Base-by-base conservation (phyloP, 495 filamentous ascomycete species). In the Penicillium egyptiacum region DNA sequence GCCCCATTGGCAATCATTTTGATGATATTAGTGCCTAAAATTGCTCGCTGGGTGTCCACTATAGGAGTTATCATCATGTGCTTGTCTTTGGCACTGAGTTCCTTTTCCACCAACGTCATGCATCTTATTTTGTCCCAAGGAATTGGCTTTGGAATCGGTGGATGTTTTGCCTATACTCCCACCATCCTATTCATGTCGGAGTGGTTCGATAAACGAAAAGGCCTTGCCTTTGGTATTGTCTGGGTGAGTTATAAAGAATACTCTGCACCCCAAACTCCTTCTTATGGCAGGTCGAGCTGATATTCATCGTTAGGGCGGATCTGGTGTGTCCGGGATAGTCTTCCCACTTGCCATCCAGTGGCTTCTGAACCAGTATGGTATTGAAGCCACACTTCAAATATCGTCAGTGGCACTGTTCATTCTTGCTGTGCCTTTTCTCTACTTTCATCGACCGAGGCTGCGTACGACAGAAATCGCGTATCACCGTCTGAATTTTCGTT, bases 371-470 rank as follows among this genome's bases (percentile, higher is more conserved):
- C 43, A 50, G 1, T 81, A 77, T 50, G 85, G 84, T 16, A 78
- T 80, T 58, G 56, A 74, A 25, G 80, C 75, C 0, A 81, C 83
- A 0, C 66, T 80, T 0, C 57, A 71, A 45, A 61, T 75, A 31
- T 86, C 80, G 60, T 75, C 75, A 2, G 50, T 79, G 31, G 63
- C 69, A 5, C 61, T 79, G 0, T 75, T 85, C 40, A 60, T 76
- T 11, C 62, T 81, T 5, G 72, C 77, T 1, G 71, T 75, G 1
- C 83, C 84, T 3, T 70, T 87, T 12, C 70, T 82, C 19, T 77
- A 77, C 52, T 85, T 79, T 55, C 71, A 85, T 57, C 73, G 74
- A 46, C 80, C 83, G 0, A 76, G 83, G 3, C 55, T 82, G 12
- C 80, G 81, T 4, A 46, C 55, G 0, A 28, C 50, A 0, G 52